A percentile compares a stretch with the other conserved stretches of the same genome.
phyloP scores from a whole-genome alignment of 768 basidiomycete species.

The Russula griseocarnosa region DNA sequence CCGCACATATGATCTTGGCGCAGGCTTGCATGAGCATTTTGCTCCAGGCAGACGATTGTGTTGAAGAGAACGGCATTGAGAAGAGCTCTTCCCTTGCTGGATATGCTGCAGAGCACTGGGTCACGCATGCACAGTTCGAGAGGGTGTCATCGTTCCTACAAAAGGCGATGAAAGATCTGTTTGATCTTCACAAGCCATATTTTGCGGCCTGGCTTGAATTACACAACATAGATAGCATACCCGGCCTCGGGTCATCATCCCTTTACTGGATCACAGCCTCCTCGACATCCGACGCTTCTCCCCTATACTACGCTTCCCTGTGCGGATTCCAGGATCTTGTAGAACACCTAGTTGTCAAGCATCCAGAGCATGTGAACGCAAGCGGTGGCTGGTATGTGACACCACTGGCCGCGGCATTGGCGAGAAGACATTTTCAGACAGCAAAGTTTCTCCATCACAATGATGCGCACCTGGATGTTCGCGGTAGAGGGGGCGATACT shows the following conservation, averaged over 20 bases:
- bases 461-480: neutral
- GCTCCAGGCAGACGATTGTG: neutral
- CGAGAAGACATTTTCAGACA: neutral
- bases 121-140: neutral
- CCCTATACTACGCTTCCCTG: neutral
- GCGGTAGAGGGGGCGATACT: neutral
- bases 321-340: neutral
- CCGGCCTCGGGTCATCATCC: too few relatives aligned
- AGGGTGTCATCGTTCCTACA: neutral
- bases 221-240: neutral
- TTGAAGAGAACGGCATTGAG: too few relatives aligned
- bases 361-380: neutral
- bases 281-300: neutral
- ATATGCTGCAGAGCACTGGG: conserved; percentile 6
- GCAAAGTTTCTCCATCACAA: neutral
- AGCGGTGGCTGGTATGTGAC: neutral
- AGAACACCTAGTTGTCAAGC: neutral
- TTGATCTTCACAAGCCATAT: neutral
- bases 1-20: neutral
- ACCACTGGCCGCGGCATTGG: neutral
- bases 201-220: neutral
- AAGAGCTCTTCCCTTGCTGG: neutral
- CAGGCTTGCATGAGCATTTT: neutral
- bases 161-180: neutral
- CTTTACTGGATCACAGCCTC: neutral